Evolutionary conservation across 2,329 filamentous ascomycete species (phyloP), one percentile per base, ranked within the genome.

Genomic region (Colletotrichum sp.): DNA sequence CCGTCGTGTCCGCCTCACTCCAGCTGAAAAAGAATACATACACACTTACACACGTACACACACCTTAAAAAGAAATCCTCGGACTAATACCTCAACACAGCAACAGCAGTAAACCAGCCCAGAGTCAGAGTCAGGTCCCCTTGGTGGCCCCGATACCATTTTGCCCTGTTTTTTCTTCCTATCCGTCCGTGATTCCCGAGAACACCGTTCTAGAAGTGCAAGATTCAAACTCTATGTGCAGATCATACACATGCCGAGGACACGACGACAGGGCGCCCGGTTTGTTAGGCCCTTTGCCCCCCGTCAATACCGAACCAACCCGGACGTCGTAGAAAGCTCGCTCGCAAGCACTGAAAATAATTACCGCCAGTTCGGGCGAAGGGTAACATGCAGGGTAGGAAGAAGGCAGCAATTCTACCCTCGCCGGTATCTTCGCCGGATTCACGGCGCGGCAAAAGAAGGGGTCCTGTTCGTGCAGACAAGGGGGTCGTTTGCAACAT

Each of bases 201-300:
- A 64, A 68, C 60, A 43, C 64, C 57, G 30, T 75, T 75, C 69
- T 75, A 73, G 69, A 75, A 75, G 70, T 32, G 43, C 55, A 67
- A 34, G 52, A 43, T 57, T 48, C 21, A 63, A 68, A 72, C 63
- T 68, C 55, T 72, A 43, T 39, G 6, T 24, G 69, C 32, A 64
- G 63, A 73, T 75, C 69, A 73, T 43, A 68, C 69, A 48, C 30
- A 48, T 7, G 69, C 73, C 63, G 34, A 68, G 63, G 18, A 70
- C 43, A 21, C 65, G 24, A 70, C 12, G 26, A 61, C 10, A 28
- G n/a, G 21, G n/a, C 43, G 18, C 43, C 10, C 6, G 12, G 43
- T 48, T n/a, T n/a, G 9, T 48, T n/a, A 48, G 18, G 36, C 36
- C 36, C 18, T n/a, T 1, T 18, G 2, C n/a, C 43, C 43, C 43